Base-by-base conservation (phyloP, 139 green algal species). In the Chlamydomonas asymmetrica region DNA sequence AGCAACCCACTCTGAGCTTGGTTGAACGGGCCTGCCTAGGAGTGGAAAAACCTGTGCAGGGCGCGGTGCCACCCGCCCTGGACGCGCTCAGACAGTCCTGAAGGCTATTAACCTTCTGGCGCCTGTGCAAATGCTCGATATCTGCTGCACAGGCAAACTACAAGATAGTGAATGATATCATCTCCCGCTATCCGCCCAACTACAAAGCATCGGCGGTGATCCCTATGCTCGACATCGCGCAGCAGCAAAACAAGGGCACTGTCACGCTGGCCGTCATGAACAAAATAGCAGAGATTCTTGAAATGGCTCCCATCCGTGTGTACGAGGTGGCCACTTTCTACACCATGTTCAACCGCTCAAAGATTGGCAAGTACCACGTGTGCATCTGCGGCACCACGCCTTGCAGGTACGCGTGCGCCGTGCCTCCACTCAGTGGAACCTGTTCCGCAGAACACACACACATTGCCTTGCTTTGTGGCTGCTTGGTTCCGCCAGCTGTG, bases 281-380 rank as follows among this genome's bases (percentile, higher is more conserved):
- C 90, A 87, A 87, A 20, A 88, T 97, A 31, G 93, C 93, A 1
- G 77, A 93, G 68, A 63, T 96, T 56, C 83, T 98, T 20, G 93
- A 92, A 16, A 93, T 98, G 89, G 71, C 92, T 6, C 79, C 87
- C 5, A 99, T 99, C 76, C 84, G 95, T 20, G 95, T 99, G 48
- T 99, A 98, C 66, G 95, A 99, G 75, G 78, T 84, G 64, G 96
- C 95, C 31, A 99, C 96, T 20, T 99, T 99, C 73, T 99, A 99
- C 90, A 97, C 94, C 69, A 99, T 99, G 96, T 99, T 98, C 90
- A 99, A 99, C 87, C 87, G 96, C 35, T 89, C 81, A 35, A 92
- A 95, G 73, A 92, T 99, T 3, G 96, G 96, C 45, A 97, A 97
- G 86, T 98, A 97, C 82, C 96, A 99, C 78, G 84, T 99, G 18